Conservation (phyloP, 2,329 filamentous ascomycete genomes). For the Fragosphaeria purpurea region DNA sequence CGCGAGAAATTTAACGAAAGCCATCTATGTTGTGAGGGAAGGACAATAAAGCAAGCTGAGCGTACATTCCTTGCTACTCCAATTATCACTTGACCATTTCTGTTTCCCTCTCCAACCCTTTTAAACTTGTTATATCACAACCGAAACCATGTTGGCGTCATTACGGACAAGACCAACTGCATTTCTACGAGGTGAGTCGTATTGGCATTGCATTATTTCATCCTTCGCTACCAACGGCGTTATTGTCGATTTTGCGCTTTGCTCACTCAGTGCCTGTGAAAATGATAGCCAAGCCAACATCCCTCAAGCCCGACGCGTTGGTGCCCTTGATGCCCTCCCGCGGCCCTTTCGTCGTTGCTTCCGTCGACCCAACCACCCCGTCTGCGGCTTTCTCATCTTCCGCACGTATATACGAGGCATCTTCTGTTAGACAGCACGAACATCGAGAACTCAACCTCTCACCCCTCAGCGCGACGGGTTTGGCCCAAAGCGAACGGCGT, state of each 20-base stretch:
- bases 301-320: too few species aligned
- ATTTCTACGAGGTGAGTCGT: slow-evolving; percentile 39
- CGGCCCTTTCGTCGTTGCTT: slow-evolving; percentile 21
- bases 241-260: too few species aligned
- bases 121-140: neutral
- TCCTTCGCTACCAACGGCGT: too few species aligned
- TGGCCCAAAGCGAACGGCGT: slow-evolving; percentile 47
- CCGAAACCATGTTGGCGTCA: slow-evolving; percentile 37
- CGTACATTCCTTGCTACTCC: too few species aligned
- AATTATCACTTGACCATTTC: too few species aligned
- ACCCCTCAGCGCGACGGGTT: too few species aligned
- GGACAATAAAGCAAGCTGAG: too few species aligned
- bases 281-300: slow-evolving; percentile 50
- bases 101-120: neutral
- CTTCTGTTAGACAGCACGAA: slow-evolving; percentile 38
- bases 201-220: neutral
- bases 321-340: slow-evolving; percentile 57
- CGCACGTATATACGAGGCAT: slow-evolving; percentile 52
- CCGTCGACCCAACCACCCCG: slow-evolving; percentile 35
- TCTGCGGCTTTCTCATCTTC: slow-evolving; percentile 57
- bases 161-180: slow-evolving; percentile 42
- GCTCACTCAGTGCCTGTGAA: neutral
- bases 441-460: too few species aligned
- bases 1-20: too few species aligned
- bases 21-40: too few species aligned